Evolutionary conservation across 495 filamentous ascomycete genomes (phyloP).

Genomic region (Apiosordaria backusii): DNA sequence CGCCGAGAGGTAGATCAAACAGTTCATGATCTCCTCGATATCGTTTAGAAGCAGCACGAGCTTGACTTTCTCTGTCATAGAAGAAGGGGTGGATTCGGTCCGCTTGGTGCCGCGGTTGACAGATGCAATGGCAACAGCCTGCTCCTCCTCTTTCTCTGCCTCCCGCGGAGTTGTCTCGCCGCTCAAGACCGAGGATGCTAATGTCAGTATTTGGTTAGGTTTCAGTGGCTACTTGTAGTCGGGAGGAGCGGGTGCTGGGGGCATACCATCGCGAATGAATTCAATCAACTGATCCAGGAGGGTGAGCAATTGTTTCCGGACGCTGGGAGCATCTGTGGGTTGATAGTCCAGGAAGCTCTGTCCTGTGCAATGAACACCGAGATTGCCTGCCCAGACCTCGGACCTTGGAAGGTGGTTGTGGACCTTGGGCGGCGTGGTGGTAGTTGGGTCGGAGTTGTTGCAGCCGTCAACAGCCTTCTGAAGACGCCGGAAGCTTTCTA

Average conservation of each 20-base stretch:
- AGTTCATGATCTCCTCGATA: no score
- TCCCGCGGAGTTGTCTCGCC: neutral
- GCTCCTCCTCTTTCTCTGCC: neutral
- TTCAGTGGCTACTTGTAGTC: neutral
- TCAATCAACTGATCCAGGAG: constrained; percentile 31
- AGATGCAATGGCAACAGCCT: neutral
- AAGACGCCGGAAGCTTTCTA: no score
- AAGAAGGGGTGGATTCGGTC: no score
- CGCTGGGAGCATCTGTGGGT: constrained; percentile 43
- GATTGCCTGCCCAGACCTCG: constrained; percentile 45
- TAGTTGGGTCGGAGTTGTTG: no score
- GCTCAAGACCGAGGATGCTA: neutral
- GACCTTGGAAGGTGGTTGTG: constrained; percentile 30
- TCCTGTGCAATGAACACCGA: constrained; percentile 42
- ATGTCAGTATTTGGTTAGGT: neutral
- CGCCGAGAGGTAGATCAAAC: no score
- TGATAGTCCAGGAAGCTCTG: constrained; percentile 45
- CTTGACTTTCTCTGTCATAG: no score
- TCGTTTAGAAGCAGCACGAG: no score
- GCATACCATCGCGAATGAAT: constrained; percentile 16
- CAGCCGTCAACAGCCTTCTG: no score
- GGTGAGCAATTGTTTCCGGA: constrained; percentile 34
- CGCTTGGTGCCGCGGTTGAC: neutral
- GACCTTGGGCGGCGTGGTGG: neutral
- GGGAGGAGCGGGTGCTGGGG: neutral